A percentile compares a stretch with the other conserved stretches of the same genome.
These are phyloP conservation scores for Ascocoryne sarcoides DNA, from an alignment of 2,329 filamentous ascomycete species.

Conservation along the genomic window DNA sequence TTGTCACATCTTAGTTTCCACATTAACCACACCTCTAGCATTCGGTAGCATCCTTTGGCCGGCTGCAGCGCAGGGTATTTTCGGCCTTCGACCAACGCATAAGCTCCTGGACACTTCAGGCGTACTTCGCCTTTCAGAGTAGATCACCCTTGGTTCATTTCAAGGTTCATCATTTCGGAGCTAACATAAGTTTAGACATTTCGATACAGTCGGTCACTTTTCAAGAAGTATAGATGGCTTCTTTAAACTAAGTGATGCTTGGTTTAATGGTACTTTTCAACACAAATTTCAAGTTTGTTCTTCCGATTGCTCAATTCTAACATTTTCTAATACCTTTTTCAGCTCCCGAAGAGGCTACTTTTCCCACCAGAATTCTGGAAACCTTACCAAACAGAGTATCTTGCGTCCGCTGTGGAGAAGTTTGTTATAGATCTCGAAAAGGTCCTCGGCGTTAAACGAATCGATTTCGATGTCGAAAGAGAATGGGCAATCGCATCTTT, in stretches of 20 bases:
- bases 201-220: not conserved
- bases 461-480: not conserved
- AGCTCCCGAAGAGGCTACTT: not conserved
- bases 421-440: conserved; percentile 1
- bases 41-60: conserved; percentile 17
- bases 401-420: not conserved
- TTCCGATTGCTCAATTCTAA: not conserved
- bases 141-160: not conserved
- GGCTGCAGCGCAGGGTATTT: conserved; percentile 12
- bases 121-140: conserved; percentile 2
- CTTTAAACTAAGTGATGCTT: no score
- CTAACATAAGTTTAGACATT: not conserved
- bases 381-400: not conserved
- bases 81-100: conserved; percentile 13
- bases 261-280: no score
- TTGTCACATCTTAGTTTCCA: not conserved
- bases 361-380: not conserved
- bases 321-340: not conserved
- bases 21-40: conserved; percentile 21
- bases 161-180: not conserved
- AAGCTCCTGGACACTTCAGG: conserved; percentile 7
- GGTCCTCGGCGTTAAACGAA: conserved; percentile 1
- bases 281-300: no score
- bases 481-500: not conserved
- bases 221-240: not conserved